Percentiles rank a stretch among this genome's conserved stretches.
Evolutionary conservation across 2,329 filamentous ascomycete species (phyloP).

Genomic region (Colletotrichum aenigma): DNA sequence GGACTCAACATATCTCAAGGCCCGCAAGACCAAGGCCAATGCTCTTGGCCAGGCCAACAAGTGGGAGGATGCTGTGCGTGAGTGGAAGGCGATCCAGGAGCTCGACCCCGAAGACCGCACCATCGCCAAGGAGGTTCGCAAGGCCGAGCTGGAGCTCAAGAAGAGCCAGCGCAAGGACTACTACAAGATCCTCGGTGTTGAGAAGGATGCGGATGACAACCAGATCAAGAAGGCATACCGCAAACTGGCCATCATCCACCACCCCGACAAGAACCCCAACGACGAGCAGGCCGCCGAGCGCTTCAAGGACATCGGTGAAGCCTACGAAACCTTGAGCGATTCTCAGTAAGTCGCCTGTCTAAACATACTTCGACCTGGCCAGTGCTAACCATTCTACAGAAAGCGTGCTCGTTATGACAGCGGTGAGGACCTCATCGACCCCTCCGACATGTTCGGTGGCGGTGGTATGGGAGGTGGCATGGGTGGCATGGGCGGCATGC

Average conservation of each 20-base stretch:
- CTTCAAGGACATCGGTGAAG: constrained; percentile 98
- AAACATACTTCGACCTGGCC: constrained; percentile 8
- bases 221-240: constrained; percentile 98
- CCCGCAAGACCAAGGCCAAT: constrained; percentile 91
- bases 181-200: constrained; percentile 92
- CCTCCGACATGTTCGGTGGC: constrained; percentile 81
- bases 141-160: constrained; percentile 94
- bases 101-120: constrained; percentile 80
- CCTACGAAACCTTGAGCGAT: constrained; percentile 94
- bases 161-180: constrained; percentile 98
- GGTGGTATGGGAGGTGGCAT: constrained; percentile 60
- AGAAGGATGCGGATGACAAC: constrained; percentile 82
- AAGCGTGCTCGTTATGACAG: constrained; percentile 92
- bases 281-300: constrained; percentile 83
- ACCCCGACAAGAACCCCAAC: constrained; percentile 96
- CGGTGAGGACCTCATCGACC: constrained; percentile 89
- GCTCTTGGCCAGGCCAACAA: constrained; percentile 82
- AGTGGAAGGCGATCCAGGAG: constrained; percentile 87
- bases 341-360: constrained; percentile 71
- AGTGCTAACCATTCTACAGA: constrained; percentile 51
- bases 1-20: constrained; percentile 86
- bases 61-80: constrained; percentile 90
- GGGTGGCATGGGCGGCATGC: constrained; percentile 69
- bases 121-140: constrained; percentile 83
- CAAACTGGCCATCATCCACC: constrained; percentile 90